Evolutionary conservation across 2,329 filamentous ascomycete species (phyloP).

Genomic region (Ophiostoma sp.): DNA sequence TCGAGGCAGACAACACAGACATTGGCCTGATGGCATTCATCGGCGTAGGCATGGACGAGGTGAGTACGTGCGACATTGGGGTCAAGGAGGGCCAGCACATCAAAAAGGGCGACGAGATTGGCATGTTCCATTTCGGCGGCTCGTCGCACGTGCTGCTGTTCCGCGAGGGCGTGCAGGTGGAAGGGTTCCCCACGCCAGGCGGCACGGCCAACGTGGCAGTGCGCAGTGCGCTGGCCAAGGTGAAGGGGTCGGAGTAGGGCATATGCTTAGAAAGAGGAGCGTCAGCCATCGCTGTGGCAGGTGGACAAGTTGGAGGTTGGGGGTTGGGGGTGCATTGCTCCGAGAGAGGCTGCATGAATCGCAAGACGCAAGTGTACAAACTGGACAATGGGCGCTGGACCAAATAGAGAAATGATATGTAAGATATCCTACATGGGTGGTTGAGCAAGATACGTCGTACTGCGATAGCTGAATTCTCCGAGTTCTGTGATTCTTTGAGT

Average conservation of each 20-base stretch:
- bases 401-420: not conserved
- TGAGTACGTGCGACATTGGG: constrained; percentile 66
- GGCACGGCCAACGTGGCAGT: constrained; percentile 34
- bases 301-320: too few species aligned
- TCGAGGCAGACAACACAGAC: constrained; percentile 61
- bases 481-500: too few species aligned
- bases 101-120: constrained; percentile 64
- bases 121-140: constrained; percentile 79
- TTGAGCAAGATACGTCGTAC: too few species aligned
- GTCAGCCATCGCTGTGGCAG: too few species aligned
- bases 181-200: constrained; percentile 34
- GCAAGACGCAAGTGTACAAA: not conserved
- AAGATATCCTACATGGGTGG: too few species aligned
- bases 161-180: constrained; percentile 47
- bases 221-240: constrained; percentile 31
- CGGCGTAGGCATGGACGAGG: constrained; percentile 70
- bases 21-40: constrained; percentile 67
- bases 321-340: not conserved
- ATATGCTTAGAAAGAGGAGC: not conserved
- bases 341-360: constrained; percentile 7
- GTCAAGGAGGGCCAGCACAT: constrained; percentile 61
- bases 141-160: constrained; percentile 66
- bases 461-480: too few species aligned
- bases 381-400: not conserved
- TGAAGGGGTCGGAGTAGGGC: constrained; percentile 20